phyloP scores from a whole-genome alignment of 2,329 filamentous ascomycete genomes.

The Alternaria solani region DNA sequence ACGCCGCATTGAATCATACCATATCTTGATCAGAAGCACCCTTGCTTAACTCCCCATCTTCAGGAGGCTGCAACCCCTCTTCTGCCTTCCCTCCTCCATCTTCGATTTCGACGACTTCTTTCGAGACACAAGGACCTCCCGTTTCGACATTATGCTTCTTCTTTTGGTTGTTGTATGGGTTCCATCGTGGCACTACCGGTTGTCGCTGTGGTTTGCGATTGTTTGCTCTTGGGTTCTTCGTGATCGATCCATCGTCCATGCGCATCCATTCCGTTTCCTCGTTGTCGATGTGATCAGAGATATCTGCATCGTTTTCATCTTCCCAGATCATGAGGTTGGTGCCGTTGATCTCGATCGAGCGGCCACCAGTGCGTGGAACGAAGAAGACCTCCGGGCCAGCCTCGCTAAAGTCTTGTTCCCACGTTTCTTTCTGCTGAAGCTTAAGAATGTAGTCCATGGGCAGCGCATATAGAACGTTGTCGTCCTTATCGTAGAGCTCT shows the following conservation, averaged over 20 bases:
- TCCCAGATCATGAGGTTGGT: conserved; percentile 53
- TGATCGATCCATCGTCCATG: conserved; percentile 49
- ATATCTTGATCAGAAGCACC: conserved; percentile 29
- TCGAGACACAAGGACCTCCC: conserved; percentile 30
- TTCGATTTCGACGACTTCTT: conserved; percentile 28
- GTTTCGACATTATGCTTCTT: conserved; percentile 33
- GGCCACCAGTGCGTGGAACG: conserved; percentile 50
- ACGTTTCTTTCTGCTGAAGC: conserved; percentile 50
- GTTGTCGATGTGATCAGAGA: conserved; percentile 50
- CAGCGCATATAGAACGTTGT: conserved; percentile 49
- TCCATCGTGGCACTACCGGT: conserved; percentile 41
- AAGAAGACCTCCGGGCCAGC: conserved; percentile 38
- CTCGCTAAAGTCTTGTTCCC: conserved; percentile 46
- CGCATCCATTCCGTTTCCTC: conserved; percentile 48
- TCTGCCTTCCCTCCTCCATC: conserved; percentile 20
- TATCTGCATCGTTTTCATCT: conserved; percentile 49
- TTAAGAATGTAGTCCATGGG: conserved; percentile 52
- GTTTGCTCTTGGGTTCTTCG: conserved; percentile 46
- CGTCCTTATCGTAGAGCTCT: conserved; percentile 49
- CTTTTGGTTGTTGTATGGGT: conserved; percentile 43
- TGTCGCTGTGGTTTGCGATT: conserved; percentile 43
- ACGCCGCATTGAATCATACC: conserved; percentile 11
- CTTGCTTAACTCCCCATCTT: conserved; percentile 14
- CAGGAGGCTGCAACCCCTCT: conserved; percentile 20
- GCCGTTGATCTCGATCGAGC: conserved; percentile 48